phyloP scores from a whole-genome alignment of 163 green algal species.

The Prototheca wickerhamii region DNA sequence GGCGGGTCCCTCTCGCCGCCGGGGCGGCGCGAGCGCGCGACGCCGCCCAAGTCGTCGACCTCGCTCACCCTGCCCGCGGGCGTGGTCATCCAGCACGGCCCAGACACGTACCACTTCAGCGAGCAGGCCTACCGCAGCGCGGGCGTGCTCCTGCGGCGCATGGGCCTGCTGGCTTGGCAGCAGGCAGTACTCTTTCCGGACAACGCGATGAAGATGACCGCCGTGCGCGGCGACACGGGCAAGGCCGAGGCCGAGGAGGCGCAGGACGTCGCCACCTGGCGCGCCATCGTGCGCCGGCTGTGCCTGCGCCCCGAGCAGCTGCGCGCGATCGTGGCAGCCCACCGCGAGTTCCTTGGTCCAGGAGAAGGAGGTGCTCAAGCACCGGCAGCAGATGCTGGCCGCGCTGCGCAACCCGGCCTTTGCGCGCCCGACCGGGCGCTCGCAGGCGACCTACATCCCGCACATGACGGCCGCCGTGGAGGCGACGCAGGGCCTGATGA shows the following conservation, averaged over 20 bases:
- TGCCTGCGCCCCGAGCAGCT: conserved; percentile 16
- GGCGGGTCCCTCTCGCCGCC: too few relatives aligned
- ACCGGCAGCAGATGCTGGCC: neutral
- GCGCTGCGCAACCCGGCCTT: neutral
- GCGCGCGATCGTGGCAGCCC: neutral
- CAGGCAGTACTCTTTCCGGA: conserved; percentile 17
- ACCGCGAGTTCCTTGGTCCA: conserved; percentile 3
- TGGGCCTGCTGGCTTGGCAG: conserved; percentile 21
- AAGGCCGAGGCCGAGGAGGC: conserved; percentile 3
- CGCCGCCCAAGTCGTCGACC: neutral
- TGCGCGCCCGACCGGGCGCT: neutral
- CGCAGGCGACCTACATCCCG: neutral
- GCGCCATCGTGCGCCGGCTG: conserved; percentile 10
- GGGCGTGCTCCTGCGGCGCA: conserved; percentile 9
- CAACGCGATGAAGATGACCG: conserved; percentile 17
- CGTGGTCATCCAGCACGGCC: conserved; percentile 8
- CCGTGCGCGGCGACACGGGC: conserved; percentile 6
- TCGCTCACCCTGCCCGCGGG: neutral
- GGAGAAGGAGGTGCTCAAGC: neutral
- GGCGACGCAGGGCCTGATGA: conserved; percentile 10
- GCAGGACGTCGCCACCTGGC: conserved; percentile 18
- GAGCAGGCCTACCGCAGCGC: neutral
- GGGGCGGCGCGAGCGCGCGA: too few relatives aligned
- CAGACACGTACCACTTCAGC: conserved; percentile 12
- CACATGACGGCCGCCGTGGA: neutral